Evolutionary conservation across 2,329 filamentous ascomycete genomes (phyloP), one percentile per base, ranked within the genome.

Genomic region (Claviceps paspali): DNA sequence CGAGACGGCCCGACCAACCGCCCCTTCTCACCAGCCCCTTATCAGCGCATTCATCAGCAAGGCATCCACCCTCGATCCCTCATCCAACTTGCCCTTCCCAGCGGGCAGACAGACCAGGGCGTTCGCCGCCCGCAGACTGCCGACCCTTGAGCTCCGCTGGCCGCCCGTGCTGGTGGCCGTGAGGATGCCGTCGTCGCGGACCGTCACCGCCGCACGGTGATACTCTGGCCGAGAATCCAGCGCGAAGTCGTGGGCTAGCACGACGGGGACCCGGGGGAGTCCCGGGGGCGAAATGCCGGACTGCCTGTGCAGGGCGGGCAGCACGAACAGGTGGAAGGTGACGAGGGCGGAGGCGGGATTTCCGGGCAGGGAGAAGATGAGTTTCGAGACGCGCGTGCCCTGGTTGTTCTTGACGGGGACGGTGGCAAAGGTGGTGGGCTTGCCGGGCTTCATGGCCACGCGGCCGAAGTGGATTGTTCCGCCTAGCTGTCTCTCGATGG

Each of bases 381-480:
- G 68, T 52, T 82, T 86, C 2, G 62, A 63, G 18, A 74, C 57
- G 32, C 76, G 68, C 29, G 71, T 63, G 15, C 76, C 73, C 2
- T 50, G 52, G 43, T 71, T 70, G 41, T 73, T 64, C 55, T 77
- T 78, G 28, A 71, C 64, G 1, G 83, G 78, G 0, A 96, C 71
- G 0, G 85, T 95, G 2, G 91, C 91, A 56, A 98, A 98, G 0
- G 91, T 98, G 0, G 87, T 95, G 2, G 91, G 91, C 59, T 96
- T 98, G 4, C 91, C 91, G 0, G 91, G 91, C 63, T 98, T 98
- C 91, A 98, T 96, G 38, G 80, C 74, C 3, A 98, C 91, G 3
- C 91, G 80, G 18, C 91, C 91, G 49, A 98, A 98, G 58, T 95
- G 91, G 46, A 98, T 94, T 0, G 79, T 91, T 6, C 91, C 91